Conservation (phyloP, 1,284 basidiomycete species). For the Heterobasidion occidentale region DNA sequence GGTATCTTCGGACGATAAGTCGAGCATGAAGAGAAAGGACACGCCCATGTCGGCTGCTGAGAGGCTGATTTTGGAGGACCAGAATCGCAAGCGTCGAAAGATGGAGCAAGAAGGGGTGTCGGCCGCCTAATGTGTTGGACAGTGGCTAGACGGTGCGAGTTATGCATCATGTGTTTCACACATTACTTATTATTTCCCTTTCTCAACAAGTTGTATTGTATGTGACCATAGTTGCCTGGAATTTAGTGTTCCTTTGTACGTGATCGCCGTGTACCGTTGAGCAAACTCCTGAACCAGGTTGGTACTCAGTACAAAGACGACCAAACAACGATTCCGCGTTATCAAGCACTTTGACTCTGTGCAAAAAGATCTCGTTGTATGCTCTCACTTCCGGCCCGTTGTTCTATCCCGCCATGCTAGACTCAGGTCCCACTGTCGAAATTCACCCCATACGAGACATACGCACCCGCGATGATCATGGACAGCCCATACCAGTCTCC, state of each 20-base stretch:
- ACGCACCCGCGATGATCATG: background rate
- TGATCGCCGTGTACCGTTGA: no score
- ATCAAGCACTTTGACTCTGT: no score
- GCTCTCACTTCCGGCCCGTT: no score
- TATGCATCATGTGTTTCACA: background rate
- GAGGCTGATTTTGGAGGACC: conserved; percentile 78
- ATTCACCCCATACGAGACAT: background rate
- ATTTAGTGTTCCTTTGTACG: no score
- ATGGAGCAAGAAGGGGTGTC: conserved; percentile 46
- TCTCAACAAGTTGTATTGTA: no score
- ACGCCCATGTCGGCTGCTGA: conserved; percentile 76
- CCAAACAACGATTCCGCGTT: no score
- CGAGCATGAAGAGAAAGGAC: conserved; percentile 41
- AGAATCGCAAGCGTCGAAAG: conserved; percentile 69
- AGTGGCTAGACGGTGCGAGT: background rate
- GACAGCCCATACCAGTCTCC: background rate
- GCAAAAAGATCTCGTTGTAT: no score
- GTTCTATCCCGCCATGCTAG: no score
- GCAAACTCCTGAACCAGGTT: no score
- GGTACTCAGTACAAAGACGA: no score
- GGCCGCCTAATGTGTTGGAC: conserved; percentile 1
- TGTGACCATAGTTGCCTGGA: no score
- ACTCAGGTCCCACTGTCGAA: background rate
- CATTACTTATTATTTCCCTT: background rate
- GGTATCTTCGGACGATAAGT: conserved; percentile 10